Evolutionary conservation across 2,329 filamentous ascomycete genomes (phyloP), one percentile per base, ranked within the genome.

Genomic region (Fusarium annulatum): DNA sequence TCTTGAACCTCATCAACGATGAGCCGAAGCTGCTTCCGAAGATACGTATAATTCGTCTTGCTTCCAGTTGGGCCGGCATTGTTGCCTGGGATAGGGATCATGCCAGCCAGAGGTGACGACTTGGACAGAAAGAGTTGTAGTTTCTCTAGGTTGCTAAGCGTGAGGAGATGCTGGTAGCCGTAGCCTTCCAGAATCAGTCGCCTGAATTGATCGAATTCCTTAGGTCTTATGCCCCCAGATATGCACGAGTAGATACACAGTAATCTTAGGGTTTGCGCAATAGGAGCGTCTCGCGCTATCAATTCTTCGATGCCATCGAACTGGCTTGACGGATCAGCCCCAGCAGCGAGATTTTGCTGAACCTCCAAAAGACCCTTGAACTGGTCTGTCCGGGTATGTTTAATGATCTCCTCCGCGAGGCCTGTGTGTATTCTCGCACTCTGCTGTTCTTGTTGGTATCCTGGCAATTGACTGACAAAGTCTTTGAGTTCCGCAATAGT

Each of bases 1-100:
- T 99, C 96, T 79, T 97, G 95, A 43, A 99, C 96, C 80, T 98
- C 96, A 80, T 99, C 96, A 63, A 98, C 93, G 80, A 98, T 97
- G 21, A 99, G 88, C 36, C 93, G 91, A 19, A 99, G 89, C 69
- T 92, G 91, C 81, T 96, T 97, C 61, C 97, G 92, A 9, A 98
- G 85, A 75, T 94, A 93, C 9, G 91, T 92, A 83, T 98, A 99
- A 81, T 98, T 98, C 16, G 95, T 97, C 81, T 95, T 94, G 28
- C 88, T 90, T 21, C 92, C 92, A 23, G 86, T 82, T 12, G 86
- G 82, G 9, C 85, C 83, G 16, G 85, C 85, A 2, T 87, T 84
- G 46, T 74, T 81, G 26, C 91, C 91, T 5, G 90, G 83, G 81
- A 95, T 93, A 0, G 94, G 93, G 60, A 96, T 94, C 84, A 96